These are phyloP conservation scores for Terfezia claveryi DNA, from an alignment of 495 filamentous ascomycete genomes.

Conservation along the genomic window DNA sequence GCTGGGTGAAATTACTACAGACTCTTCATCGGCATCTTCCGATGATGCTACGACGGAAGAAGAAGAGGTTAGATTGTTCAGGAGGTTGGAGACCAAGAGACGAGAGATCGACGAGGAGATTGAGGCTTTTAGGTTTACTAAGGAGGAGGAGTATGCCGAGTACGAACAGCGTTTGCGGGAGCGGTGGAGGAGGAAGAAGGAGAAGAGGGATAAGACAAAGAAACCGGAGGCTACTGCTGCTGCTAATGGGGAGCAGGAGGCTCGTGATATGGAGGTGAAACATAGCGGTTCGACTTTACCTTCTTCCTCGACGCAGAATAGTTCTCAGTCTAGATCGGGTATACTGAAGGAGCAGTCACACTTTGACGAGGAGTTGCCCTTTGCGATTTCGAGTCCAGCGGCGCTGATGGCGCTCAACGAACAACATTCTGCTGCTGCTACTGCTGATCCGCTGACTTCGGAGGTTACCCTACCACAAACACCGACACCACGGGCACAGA, in stretches of 20 bases:
- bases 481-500: too few species aligned
- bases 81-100: constrained; percentile 11
- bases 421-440: neutral
- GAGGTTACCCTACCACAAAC: too few species aligned
- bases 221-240: neutral
- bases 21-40: too few species aligned
- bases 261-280: neutral
- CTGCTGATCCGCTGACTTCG: neutral
- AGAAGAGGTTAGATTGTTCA: constrained; percentile 7
- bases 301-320: too few species aligned
- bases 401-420: neutral
- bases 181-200: constrained; percentile 4
- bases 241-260: neutral
- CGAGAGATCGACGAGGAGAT: constrained; percentile 17
- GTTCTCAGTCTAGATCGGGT: too few species aligned
- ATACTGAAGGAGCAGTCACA: too few species aligned
- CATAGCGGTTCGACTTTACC: neutral
- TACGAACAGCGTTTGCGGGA: constrained; percentile 10
- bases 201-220: neutral
- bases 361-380: neutral
- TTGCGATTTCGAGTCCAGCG: neutral
- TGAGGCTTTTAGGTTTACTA: constrained; percentile 11
- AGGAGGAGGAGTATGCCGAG: constrained; percentile 14
- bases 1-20: too few species aligned
- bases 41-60: neutral